Evolutionary conservation across 345 rosid genomes (phyloP), one percentile per base, ranked within the genome.

Genomic region (Schrenkiella parvula): DNA sequence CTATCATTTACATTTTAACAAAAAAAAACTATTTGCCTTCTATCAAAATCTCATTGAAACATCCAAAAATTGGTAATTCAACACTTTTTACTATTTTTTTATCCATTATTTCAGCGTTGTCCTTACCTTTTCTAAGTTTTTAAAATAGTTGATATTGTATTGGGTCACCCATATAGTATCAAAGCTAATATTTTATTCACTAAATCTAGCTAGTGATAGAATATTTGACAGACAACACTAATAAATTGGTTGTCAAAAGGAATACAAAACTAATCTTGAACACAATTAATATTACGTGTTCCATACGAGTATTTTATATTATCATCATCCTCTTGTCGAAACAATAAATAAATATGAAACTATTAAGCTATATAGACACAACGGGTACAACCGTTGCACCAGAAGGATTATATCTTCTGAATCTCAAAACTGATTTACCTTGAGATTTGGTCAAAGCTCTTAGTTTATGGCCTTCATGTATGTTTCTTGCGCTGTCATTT

Each of bases 401-500:
- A 72, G 76, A 54, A 43, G 77, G 65, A 47, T 55, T 46, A 13
- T 9, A 65, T 65, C 59, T 35, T 55, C 9, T 55, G 65, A 73
- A 34, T 23, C 65, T 64, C 32, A 34, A 46, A 46, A 3, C 63
- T 64, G 48, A 47, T 67, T 66, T 58, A 58, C 72, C 38, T 26
- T 48, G 0, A 47, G 61, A 66, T 58, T 74, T 66, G 8, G 78
- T 74, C 72, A 66, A 74, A 51, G 4, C 67, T 66, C 38, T 28
- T 66, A 67, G 78, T 59, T 74, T 41, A 68, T 74, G 78, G 63
- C 55, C 61, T 67, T 66, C 78, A 67, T 50, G 63, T 74, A 29
- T 66, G 46, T 74, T 50, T n/a, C 14, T n/a, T 22, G 62, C 53
- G 28, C 29, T 74, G 78, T 74, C 73, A 58, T 34, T 6, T 44